Conservation (phyloP, 495 filamentous ascomycete species). For the Xylaria sp. region DNA sequence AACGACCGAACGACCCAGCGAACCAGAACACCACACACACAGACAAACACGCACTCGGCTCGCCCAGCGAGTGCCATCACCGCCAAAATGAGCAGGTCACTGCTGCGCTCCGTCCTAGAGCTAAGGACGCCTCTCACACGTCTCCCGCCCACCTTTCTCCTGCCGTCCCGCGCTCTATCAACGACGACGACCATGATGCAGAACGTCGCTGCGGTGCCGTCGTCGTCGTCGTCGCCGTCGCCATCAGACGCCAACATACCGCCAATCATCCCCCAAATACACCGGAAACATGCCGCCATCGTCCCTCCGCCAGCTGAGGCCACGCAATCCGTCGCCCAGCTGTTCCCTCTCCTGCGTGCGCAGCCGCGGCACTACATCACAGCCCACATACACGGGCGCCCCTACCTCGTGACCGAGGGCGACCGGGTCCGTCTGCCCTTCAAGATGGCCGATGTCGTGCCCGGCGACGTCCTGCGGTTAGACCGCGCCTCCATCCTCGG, state of each 20-base stretch:
- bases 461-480: slow-evolving; percentile 85
- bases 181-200: slow-evolving; percentile 32
- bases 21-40: background rate
- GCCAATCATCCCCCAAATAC: slow-evolving; percentile 37
- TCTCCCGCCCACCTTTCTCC: slow-evolving; percentile 42
- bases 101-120: slow-evolving; percentile 57
- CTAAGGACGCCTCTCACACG: slow-evolving; percentile 47
- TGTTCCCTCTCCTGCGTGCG: slow-evolving; percentile 77
- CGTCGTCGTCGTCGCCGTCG: slow-evolving; percentile 29
- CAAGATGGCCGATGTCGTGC: slow-evolving; percentile 79
- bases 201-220: slow-evolving; percentile 38
- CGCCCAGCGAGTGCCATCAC: background rate
- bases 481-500: slow-evolving; percentile 82
- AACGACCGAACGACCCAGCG: slow-evolving; percentile 9
- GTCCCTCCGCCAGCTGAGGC: slow-evolving; percentile 38
- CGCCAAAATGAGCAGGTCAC: slow-evolving; percentile 50
- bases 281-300: slow-evolving; percentile 38
- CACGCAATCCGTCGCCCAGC: slow-evolving; percentile 54
- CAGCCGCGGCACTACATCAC: slow-evolving; percentile 88
- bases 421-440: slow-evolving; percentile 94
- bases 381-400: slow-evolving; percentile 82
- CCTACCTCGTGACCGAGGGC: slow-evolving; percentile 89
- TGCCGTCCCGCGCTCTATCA: slow-evolving; percentile 38
- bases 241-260: slow-evolving; percentile 34
- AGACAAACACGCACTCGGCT: too few relatives aligned